phyloP scores from a whole-genome alignment of 441 rosid species.

The Gossypium gossypioides region DNA sequence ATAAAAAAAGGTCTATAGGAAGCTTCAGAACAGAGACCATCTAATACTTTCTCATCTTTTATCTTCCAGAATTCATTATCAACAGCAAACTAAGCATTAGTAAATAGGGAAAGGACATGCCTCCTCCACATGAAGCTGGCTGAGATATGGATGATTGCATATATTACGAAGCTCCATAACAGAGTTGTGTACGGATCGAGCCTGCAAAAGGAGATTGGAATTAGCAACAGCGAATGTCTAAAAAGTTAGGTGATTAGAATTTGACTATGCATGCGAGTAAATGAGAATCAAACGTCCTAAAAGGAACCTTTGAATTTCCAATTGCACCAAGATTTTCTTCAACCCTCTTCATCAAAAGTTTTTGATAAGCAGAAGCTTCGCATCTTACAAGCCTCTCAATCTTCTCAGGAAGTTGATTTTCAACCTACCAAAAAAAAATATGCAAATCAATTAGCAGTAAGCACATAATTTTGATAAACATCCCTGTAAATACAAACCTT shows the following conservation, averaged over 20 bases:
- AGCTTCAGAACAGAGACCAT: constrained; percentile 5
- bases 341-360: constrained; percentile 88
- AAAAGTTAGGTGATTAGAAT: neutral
- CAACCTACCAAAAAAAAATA: constrained; percentile 47
- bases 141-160: constrained; percentile 93
- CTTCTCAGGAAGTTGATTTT: constrained; percentile 87
- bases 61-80: constrained; percentile 8
- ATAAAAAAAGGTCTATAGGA: neutral
- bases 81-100: constrained; percentile 12
- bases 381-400: constrained; percentile 88
- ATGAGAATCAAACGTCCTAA: constrained; percentile 6
- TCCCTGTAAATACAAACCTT: constrained; percentile 41
- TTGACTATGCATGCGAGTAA: neutral
- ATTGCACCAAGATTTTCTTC: constrained; percentile 88
- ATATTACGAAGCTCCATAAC: constrained; percentile 97
- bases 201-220: constrained; percentile 33
- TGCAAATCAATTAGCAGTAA: neutral
- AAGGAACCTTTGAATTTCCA: constrained; percentile 69
- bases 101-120: constrained; percentile 31
- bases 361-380: constrained; percentile 94
- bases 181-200: constrained; percentile 82
- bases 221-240: neutral
- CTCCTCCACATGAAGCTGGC: constrained; percentile 94
- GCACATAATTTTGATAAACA: neutral
- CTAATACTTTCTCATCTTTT: neutral